A percentile compares a stretch with the other conserved stretches of the same genome.
phyloP scores from a whole-genome alignment of 2,329 filamentous ascomycete species.

The Alternaria dauci region DNA sequence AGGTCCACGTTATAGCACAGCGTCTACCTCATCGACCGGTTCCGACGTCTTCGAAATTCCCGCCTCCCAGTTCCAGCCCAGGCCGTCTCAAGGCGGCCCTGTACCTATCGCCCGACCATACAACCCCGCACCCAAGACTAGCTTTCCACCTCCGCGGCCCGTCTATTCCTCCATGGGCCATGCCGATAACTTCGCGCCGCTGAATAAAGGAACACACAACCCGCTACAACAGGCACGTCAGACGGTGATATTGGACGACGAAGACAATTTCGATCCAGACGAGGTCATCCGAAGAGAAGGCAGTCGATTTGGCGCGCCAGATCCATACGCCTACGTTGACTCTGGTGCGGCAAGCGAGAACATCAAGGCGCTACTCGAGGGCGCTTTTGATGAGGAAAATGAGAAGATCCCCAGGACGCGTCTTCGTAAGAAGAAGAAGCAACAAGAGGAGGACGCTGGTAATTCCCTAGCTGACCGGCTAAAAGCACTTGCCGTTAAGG shows the following conservation, averaged over 20 bases:
- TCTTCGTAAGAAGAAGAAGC: conserved; percentile 55
- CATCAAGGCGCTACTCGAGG: conserved; percentile 82
- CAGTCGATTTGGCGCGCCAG: conserved; percentile 61
- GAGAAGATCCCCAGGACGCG: conserved; percentile 61
- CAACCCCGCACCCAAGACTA: conserved; percentile 55
- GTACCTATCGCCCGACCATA: conserved; percentile 60
- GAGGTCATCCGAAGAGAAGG: conserved; percentile 56
- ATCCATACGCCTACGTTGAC: conserved; percentile 71
- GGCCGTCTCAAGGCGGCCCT: conserved; percentile 34
- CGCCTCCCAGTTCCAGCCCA: conserved; percentile 44
- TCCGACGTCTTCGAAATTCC: conserved; percentile 50
- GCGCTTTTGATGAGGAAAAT: conserved; percentile 78
- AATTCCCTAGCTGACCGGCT: conserved; percentile 55
- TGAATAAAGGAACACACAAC: conserved; percentile 41
- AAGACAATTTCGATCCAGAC: conserved; percentile 60
- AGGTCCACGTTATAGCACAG: conserved; percentile 36
- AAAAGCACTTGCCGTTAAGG: conserved; percentile 54
- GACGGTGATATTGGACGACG: conserved; percentile 53
- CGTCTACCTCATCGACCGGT: conserved; percentile 32
- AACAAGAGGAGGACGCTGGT: conserved; percentile 44
- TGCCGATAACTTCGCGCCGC: conserved; percentile 52
- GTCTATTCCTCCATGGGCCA: conserved; percentile 62
- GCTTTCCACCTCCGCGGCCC: conserved; percentile 61
- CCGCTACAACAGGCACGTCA: conserved; percentile 46
- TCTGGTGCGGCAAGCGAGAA: conserved; percentile 76